A percentile compares a stretch with the other conserved stretches of the same genome.
Conservation (phyloP, 495 filamentous ascomycete species). For the Sordaria brevicollis region DNA sequence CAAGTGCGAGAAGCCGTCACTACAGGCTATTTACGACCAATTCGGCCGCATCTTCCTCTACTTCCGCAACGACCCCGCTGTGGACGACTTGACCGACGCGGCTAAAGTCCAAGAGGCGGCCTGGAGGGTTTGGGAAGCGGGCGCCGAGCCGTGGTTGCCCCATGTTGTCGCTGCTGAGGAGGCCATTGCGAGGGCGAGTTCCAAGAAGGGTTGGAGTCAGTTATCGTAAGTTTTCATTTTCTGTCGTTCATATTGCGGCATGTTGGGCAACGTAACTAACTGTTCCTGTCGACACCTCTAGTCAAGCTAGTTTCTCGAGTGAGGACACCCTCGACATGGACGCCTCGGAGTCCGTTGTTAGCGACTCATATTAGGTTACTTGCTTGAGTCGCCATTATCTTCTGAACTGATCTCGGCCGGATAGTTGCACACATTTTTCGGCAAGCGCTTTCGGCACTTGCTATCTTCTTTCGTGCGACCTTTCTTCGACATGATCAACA, state of each 20-base stretch:
- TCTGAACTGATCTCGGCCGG: not conserved
- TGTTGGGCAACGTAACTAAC: not conserved
- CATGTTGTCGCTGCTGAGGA: slow-evolving; percentile 2
- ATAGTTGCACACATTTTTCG: no score
- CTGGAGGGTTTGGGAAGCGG: slow-evolving; percentile 17
- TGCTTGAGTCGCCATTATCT: not conserved
- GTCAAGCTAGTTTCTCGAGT: slow-evolving; percentile 5
- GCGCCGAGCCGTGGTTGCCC: slow-evolving; percentile 12
- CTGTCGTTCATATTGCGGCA: not conserved
- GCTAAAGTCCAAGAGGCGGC: slow-evolving; percentile 17
- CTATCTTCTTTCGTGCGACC: not conserved
- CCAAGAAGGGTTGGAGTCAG: slow-evolving; percentile 6
- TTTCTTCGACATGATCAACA: no score
- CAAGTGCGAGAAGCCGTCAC: slow-evolving; percentile 11
- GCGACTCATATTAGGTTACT: not conserved
- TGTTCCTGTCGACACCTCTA: not conserved
- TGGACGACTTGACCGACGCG: slow-evolving; percentile 16
- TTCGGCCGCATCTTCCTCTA: slow-evolving; percentile 21
- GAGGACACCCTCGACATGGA: slow-evolving; percentile 5
- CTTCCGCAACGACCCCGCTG: slow-evolving; percentile 20
- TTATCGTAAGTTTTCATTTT: slow-evolving; percentile 7
- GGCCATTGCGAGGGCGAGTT: slow-evolving; percentile 19
- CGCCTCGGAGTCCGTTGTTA: not conserved
- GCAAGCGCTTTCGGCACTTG: not conserved
- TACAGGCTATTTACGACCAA: slow-evolving; percentile 26